Conservation (phyloP, 2,329 filamentous ascomycete species). For the Zasmidium cellare region DNA sequence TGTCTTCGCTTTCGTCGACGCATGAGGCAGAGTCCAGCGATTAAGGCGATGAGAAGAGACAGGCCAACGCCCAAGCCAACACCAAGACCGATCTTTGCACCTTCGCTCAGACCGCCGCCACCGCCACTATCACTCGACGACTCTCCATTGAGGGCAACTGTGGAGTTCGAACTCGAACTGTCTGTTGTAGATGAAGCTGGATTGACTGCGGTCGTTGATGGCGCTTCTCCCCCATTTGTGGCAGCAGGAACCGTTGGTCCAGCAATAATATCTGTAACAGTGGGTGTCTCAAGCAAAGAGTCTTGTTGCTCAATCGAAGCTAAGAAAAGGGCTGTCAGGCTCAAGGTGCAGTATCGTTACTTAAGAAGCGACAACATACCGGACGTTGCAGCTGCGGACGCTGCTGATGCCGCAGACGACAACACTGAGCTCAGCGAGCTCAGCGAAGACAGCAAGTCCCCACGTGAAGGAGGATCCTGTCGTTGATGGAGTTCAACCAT, state of each 20-base stretch:
- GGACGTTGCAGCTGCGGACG: not conserved
- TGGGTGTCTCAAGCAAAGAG: too few species aligned
- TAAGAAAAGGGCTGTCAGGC: too few species aligned
- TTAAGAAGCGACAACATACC: not conserved
- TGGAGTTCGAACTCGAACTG: not conserved
- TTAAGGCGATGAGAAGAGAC: slow-evolving; percentile 13
- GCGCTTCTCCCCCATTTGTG: not conserved
- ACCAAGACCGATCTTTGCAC: slow-evolving; percentile 20
- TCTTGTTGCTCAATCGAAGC: too few species aligned
- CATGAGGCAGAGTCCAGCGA: slow-evolving; percentile 10
- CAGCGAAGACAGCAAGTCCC: not conserved
- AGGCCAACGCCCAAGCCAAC: slow-evolving; percentile 17
- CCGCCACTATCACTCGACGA: not conserved
- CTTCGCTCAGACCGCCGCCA: slow-evolving; percentile 10
- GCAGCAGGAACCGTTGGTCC: not conserved
- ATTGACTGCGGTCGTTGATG: not conserved
- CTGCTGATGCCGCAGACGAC: not conserved
- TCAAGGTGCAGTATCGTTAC: too few species aligned
- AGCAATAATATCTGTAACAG: not conserved
- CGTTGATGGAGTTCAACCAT: not conserved
- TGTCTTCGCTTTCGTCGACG: slow-evolving; percentile 10
- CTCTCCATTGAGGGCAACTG: not conserved
- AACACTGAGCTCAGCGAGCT: not conserved
- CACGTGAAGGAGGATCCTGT: not conserved
- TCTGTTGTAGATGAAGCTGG: not conserved